These are phyloP conservation scores for Fusarium metavorans DNA, from an alignment of 2,329 filamentous ascomycete genomes.

Conservation along the genomic window DNA sequence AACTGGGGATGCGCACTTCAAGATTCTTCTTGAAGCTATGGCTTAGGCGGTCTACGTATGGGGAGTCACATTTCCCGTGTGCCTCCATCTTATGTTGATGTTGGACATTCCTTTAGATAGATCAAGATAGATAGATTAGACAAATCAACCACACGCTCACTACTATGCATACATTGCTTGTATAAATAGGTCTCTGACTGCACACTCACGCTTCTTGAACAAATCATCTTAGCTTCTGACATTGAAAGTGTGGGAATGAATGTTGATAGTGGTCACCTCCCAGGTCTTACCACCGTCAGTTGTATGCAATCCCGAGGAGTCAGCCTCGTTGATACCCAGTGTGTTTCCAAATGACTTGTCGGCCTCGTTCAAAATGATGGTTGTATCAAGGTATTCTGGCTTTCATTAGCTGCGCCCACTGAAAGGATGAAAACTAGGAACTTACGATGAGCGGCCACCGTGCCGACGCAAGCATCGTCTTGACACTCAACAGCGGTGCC, in stretches of 20 bases:
- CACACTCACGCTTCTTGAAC: neutral
- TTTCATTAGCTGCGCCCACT: neutral
- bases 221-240: neutral
- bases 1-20: neutral
- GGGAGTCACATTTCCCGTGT: neutral
- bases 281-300: constrained; percentile 33
- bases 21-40: neutral
- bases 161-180: neutral
- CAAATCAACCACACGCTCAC: neutral
- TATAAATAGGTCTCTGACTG: neutral
- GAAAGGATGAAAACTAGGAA: fast-evolving
- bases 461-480: constrained; percentile 29
- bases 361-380: constrained; percentile 19
- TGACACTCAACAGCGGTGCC: constrained; percentile 35
- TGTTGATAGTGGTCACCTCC: constrained; percentile 22
- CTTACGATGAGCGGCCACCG: constrained; percentile 19
- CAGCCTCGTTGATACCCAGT: constrained; percentile 20
- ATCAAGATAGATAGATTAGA: neutral
- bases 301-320: constrained; percentile 22
- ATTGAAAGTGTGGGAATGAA: constrained; percentile 27
- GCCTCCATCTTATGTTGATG: neutral
- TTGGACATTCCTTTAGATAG: neutral
- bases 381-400: constrained; percentile 25
- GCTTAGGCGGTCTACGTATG: neutral
- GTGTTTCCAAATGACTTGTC: constrained; percentile 19